phyloP scores from a whole-genome alignment of 2,329 filamentous ascomycete genomes.

The Aspergillus brasiliensis region DNA sequence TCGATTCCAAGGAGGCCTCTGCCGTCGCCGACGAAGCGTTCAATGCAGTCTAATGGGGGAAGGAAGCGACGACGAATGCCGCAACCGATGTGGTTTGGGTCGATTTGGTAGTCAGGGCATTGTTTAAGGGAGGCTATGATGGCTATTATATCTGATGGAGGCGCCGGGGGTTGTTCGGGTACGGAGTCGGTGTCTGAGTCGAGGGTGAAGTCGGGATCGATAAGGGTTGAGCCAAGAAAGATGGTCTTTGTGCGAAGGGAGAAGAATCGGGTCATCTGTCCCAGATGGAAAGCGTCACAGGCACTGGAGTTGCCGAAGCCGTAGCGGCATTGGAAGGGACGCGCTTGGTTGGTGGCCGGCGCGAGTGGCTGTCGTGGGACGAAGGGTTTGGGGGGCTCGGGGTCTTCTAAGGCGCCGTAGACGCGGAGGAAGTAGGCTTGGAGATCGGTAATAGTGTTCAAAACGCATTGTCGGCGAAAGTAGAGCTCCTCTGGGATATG shows the following conservation, averaged over 20 bases:
- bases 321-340: slow-evolving; percentile 43
- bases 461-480: slow-evolving; percentile 42
- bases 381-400: slow-evolving; percentile 19
- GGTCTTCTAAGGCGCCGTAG: slow-evolving; percentile 42
- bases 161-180: slow-evolving; percentile 8
- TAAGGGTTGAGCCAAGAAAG: slow-evolving; percentile 43
- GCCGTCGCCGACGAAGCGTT: slow-evolving; percentile 37
- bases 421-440: slow-evolving; percentile 45
- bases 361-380: slow-evolving; percentile 11
- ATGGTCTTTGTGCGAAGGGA: slow-evolving; percentile 43
- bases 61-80: slow-evolving; percentile 45
- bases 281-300: slow-evolving; percentile 49
- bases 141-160: slow-evolving; percentile 32
- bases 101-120: slow-evolving; percentile 48
- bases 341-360: slow-evolving; percentile 23
- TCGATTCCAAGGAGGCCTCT: slow-evolving; percentile 35
- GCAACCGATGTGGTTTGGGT: slow-evolving; percentile 44
- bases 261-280: slow-evolving; percentile 49
- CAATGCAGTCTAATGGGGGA: slow-evolving; percentile 41
- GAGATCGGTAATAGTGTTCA: slow-evolving; percentile 47
- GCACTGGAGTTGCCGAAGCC: slow-evolving; percentile 45
- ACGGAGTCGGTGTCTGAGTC: background rate
- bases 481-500: slow-evolving; percentile 43
- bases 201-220: slow-evolving; percentile 36
- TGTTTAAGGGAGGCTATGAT: slow-evolving; percentile 43